Base-by-base conservation (phyloP, 257 asterid genomes). In the Solanum bulbocastanum region DNA sequence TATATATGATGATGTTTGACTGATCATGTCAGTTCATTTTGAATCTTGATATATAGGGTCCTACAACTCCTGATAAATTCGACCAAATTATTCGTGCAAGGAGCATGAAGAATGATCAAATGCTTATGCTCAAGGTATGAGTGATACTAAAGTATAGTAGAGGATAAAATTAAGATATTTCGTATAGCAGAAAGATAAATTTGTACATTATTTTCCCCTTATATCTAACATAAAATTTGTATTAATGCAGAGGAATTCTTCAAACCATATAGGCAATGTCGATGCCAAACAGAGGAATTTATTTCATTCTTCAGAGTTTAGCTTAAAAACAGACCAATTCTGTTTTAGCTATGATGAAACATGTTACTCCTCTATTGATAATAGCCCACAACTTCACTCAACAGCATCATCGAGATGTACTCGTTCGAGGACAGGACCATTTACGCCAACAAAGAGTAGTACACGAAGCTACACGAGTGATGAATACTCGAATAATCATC, bases 21-120 rank as follows among this genome's bases (percentile, higher is more conserved):
- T 10, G 5, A 83, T 33, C 78, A 32, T 32, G 14, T 71, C 14
- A 52, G 12, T 72, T 37, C 44, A 86, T 33, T 83, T 40, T 42
- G 27, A 76, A 37, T 76, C 39, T 83, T 84, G 71, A 85, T 72
- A 83, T 75, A 87, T 88, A 96, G 99, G 99, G 96, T 7, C 98
- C 98, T 42, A 92, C 89, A 60, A 97, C 99, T 35, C 98, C 98
- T 11, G 99, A 95, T 90, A 97, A 94, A 87, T 90, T 85, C 56
- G 98, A 97, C 87, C 95, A 89, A 58, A 87, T 91, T 12, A 88
- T 30, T 58, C 91, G 93, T 86, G 89, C 91, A 2, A 84, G 92
- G 92, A 94, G 93, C 81, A 87, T 88, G 92, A 94, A 93, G 65
- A 92, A 89, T 3, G 95, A 91, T 39, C 94, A 92, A 22, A 75